Percentiles rank a stretch among this genome's conserved stretches.
Evolutionary conservation across 2,329 filamentous ascomycete genomes (phyloP).

Genomic region (Penicillium sp.): DNA sequence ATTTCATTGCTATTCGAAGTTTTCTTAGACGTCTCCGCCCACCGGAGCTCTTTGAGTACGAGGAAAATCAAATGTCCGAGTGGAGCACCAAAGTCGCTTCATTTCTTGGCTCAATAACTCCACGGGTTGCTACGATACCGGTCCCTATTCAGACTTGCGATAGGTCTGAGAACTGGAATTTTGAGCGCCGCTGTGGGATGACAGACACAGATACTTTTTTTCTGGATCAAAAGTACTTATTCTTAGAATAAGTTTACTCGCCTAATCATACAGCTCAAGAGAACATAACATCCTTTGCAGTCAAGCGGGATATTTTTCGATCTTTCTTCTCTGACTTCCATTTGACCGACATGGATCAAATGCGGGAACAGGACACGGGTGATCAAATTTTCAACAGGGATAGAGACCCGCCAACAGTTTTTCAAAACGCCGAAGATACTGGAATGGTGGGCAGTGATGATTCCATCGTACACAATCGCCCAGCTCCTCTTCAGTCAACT

Average conservation of each 20-base stretch:
- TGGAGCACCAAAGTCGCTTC: conserved; percentile 2
- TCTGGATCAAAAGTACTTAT: conserved; percentile 14
- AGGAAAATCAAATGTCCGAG: conserved; percentile 1
- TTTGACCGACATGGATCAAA: neutral
- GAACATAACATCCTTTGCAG: conserved; percentile 8
- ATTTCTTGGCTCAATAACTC: conserved; percentile 2
- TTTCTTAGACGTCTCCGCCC: conserved; percentile 12
- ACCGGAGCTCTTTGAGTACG: conserved; percentile 13
- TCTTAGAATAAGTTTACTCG: conserved; percentile 13
- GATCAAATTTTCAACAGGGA: no score
- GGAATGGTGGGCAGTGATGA: neutral
- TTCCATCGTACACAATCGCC: neutral
- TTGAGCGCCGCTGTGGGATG: conserved; percentile 15
- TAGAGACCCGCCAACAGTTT: no score
- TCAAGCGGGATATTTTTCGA: conserved; percentile 10
- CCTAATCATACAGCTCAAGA: neutral
- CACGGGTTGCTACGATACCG: neutral
- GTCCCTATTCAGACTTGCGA: conserved; percentile 1
- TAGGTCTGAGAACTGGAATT: conserved; percentile 1
- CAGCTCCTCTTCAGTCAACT: neutral
- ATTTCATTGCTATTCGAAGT: conserved; percentile 9
- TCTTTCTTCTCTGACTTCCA: conserved; percentile 4
- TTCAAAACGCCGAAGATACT: neutral
- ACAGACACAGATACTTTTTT: conserved; percentile 11
- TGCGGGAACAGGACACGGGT: neutral